Conservation (phyloP, 208 protist species). For the Leishmania tropica region DNA sequence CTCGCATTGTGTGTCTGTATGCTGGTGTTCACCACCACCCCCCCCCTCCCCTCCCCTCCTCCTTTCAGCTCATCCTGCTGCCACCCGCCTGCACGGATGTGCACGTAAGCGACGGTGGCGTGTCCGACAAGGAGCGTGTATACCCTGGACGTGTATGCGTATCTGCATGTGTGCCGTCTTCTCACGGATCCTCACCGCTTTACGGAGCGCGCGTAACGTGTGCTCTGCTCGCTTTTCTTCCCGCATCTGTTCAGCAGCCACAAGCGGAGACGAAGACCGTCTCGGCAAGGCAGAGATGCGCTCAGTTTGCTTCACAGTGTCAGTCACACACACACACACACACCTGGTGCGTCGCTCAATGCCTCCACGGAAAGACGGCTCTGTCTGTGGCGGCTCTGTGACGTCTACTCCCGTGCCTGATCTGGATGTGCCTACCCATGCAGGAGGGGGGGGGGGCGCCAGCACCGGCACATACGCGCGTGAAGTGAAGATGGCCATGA, state of each 20-base stretch:
- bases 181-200: not conserved
- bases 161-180: not conserved
- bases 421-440: not conserved
- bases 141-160: not conserved
- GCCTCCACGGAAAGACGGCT: not conserved
- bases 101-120: not conserved
- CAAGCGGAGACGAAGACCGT: not conserved
- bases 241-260: not conserved
- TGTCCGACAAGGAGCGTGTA: not conserved
- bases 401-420: not conserved
- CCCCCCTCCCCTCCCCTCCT: not conserved
- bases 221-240: not conserved
- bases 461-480: not conserved
- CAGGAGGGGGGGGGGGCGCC: not conserved
- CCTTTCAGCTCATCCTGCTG: not conserved
- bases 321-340: not conserved
- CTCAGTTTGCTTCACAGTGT: not conserved
- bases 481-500: not conserved
- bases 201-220: not conserved
- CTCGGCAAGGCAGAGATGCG: not conserved
- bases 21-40: not conserved
- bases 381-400: not conserved
- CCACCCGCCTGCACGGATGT: not conserved
- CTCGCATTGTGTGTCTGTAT: not conserved
- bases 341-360: not conserved